Evolutionary conservation across 257 asterid genomes (phyloP), one percentile per base, ranked within the genome.

Genomic region (Nicotiana tabacum): DNA sequence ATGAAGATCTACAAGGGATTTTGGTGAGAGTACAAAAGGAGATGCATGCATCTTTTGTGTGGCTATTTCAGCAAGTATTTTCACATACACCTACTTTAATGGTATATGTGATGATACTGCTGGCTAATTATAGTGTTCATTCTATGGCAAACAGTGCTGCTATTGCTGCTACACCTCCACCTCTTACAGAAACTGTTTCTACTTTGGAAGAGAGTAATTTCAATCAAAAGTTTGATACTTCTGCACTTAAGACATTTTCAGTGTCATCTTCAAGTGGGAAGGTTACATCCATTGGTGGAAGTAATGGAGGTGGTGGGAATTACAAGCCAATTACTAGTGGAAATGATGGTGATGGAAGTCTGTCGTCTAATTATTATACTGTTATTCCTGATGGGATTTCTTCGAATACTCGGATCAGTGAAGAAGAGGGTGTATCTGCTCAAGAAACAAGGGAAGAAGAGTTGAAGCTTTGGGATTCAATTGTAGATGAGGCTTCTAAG

Each of bases 1-100:
- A 87, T 81, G 98, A 94, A 77, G 98, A 96, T 86, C 74, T 96
- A 80, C 97, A 89, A n/a, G 98, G 95, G 77, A 91, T 94, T 48
- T 74, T 94, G 21, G 93, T 83, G 27, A 90, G 92, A 69, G 99
- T 93, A 51, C 98, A 92, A 65, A 91, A 83, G 84, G 99, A 96
- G 84, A 91, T 96, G 90, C 90, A 94, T 66, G 97, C 96, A 0
- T 93, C 99, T 1, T 96, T 96, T 55, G 98, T 94, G 33, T 96
- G 99, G 99, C 82, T 96, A 87, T 96, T 96, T 88, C 95, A 96
- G 92, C 95, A 91, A 77, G 98, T 96, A 6, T 96, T 96, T 87
- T 94, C 99, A 0, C 94, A 89, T 10, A 96, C 99, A 21, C 99
- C 99, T 0, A 94, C 95, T 62, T 81, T 96, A 64, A 96, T 96